Evolutionary conservation across 345 rosid genomes (phyloP).

Genomic region (Trapa incisa): DNA sequence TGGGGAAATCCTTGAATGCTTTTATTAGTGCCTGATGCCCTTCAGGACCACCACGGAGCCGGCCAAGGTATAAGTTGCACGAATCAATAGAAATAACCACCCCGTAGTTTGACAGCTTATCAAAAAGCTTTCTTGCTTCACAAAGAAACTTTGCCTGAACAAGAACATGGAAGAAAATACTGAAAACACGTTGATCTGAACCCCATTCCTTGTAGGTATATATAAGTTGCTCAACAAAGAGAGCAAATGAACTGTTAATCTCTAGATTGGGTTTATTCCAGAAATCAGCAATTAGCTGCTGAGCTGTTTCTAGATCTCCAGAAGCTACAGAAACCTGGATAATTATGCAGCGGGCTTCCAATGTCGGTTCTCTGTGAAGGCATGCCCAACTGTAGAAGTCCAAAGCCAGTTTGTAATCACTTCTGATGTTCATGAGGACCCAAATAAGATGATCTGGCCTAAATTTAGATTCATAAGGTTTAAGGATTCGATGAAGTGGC

Average conservation of each 20-base stretch:
- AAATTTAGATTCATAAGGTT: conserved; percentile 63
- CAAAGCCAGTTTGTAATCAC: conserved; percentile 56
- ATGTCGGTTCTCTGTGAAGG: conserved; percentile 45
- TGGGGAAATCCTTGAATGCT: conserved; percentile 44
- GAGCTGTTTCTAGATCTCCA: conserved; percentile 47
- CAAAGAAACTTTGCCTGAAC: conserved; percentile 46
- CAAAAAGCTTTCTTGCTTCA: conserved; percentile 63
- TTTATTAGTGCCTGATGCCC: conserved; percentile 21
- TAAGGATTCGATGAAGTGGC: conserved; percentile 44
- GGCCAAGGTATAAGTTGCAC: conserved; percentile 59
- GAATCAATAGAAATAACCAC: conserved; percentile 70
- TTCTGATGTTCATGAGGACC: conserved; percentile 75
- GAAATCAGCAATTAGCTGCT: conserved; percentile 38
- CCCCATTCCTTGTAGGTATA: conserved; percentile 93
- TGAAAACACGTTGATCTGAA: conserved; percentile 68
- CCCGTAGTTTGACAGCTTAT: conserved; percentile 75
- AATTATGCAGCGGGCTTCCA: conserved; percentile 70
- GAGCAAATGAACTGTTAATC: conserved; percentile 31
- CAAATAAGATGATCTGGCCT: conserved; percentile 72
- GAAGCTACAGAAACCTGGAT: conserved; percentile 64
- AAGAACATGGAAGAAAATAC: conserved; percentile 71
- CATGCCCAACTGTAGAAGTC: conserved; percentile 83
- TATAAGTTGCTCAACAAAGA: conserved; percentile 45
- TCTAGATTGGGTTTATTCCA: conserved; percentile 54
- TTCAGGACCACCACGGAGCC: conserved; percentile 30